Conservation (phyloP, 441 rosid species). For the Capsella rubella region DNA sequence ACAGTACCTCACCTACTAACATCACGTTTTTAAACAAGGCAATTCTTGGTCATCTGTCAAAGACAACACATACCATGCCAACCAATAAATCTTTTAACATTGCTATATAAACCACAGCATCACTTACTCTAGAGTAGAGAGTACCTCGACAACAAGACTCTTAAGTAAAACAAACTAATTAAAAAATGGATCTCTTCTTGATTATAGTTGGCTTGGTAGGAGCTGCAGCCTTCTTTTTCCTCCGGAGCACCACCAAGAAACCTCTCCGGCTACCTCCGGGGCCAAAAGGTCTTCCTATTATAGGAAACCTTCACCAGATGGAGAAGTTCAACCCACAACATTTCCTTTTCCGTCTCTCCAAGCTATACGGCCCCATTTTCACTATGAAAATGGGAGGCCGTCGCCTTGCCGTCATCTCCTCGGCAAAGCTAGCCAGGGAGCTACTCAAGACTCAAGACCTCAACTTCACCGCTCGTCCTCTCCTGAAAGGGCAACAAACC, state of each 20-base stretch:
- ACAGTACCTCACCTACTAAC: constrained; percentile 38
- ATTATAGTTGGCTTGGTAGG: constrained; percentile 29
- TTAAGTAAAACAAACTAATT: background rate
- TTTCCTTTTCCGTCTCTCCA: constrained; percentile 52
- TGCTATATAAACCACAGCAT: constrained; percentile 27
- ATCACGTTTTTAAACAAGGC: constrained; percentile 46
- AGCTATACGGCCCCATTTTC: constrained; percentile 56
- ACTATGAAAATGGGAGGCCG: constrained; percentile 49
- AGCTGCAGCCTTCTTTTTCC: constrained; percentile 29
- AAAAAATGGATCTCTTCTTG: constrained; percentile 40
- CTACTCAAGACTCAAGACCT: constrained; percentile 54
- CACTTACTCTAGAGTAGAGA: constrained; percentile 7
- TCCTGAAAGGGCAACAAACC: constrained; percentile 39
- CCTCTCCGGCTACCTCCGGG: constrained; percentile 47
- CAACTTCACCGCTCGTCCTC: constrained; percentile 50
- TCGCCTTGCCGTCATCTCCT: constrained; percentile 51
- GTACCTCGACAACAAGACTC: constrained; percentile 22
- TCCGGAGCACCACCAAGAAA: constrained; percentile 25
- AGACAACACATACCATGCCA: constrained; percentile 21
- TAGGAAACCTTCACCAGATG: constrained; percentile 66
- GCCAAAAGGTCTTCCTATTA: constrained; percentile 56
- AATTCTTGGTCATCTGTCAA: constrained; percentile 31
- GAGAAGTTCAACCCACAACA: constrained; percentile 43
- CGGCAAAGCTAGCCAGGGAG: constrained; percentile 55
- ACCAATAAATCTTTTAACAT: constrained; percentile 1